These are phyloP conservation scores for Colletotrichum neosansevieriae DNA, from an alignment of 2,329 filamentous ascomycete genomes.

Conservation along the genomic window DNA sequence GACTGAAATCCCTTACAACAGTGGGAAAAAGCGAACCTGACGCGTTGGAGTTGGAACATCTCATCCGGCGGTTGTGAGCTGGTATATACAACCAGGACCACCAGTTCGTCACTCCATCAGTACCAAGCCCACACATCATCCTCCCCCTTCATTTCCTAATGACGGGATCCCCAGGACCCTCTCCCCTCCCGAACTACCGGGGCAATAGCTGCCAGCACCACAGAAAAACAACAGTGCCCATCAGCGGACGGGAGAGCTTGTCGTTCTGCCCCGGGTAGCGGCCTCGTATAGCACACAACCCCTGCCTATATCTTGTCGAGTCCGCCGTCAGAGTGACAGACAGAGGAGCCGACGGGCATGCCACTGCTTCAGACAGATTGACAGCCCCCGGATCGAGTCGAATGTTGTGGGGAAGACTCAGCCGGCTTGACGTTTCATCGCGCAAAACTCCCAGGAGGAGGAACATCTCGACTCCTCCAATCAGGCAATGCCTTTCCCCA, in stretches of 20 bases:
- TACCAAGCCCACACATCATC: slow-evolving; percentile 1
- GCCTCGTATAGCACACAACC: not conserved
- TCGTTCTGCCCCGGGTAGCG: not conserved
- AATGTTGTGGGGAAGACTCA: not conserved
- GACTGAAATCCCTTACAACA: not conserved
- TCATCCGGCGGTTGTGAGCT: not conserved
- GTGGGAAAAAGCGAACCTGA: slow-evolving; percentile 1
- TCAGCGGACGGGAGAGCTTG: slow-evolving; percentile 20
- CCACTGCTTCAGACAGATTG: slow-evolving; percentile 24
- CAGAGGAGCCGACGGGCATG: slow-evolving; percentile 27
- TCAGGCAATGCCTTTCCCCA: slow-evolving; percentile 23
- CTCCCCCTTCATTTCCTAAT: slow-evolving; percentile 28
- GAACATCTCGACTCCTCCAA: slow-evolving; percentile 29
- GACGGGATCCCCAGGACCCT: slow-evolving; percentile 27
- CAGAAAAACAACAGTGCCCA: not conserved
- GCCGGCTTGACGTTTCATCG: slow-evolving; percentile 35
- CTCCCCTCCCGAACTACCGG: slow-evolving; percentile 15
- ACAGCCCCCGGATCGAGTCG: not conserved
- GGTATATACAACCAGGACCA: slow-evolving; percentile 1
- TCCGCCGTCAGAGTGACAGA: slow-evolving; percentile 4
- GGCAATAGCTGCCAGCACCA: not conserved
- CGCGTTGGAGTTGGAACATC: not conserved
- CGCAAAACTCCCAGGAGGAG: slow-evolving; percentile 20
- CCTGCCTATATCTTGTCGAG: not conserved
- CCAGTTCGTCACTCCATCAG: not conserved